Evolutionary conservation across 2,329 filamentous ascomycete species (phyloP), one percentile per base, ranked within the genome.

Genomic region (Penicillium sp.): DNA sequence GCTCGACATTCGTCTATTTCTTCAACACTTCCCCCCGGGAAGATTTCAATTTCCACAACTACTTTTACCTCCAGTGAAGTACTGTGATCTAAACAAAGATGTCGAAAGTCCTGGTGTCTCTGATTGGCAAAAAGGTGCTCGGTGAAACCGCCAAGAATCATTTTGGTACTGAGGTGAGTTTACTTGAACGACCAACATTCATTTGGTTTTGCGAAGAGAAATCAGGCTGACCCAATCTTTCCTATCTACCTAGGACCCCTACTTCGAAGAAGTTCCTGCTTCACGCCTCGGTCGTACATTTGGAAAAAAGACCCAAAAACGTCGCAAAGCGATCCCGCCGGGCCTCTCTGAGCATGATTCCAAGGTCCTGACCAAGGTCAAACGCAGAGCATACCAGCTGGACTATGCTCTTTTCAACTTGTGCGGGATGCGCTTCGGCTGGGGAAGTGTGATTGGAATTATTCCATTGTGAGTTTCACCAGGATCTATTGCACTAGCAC

Each of bases 391-490:
- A 35, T 96, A 96, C 76, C 83, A 86, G 38, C 84, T 97, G 27
- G 94, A 97, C 75, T 89, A 91, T 80, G 85, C 84, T 55, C 83
- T 96, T 6, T 96, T 93, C 79, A 92, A 85, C 69, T 85, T 91
- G 70, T 85, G 89, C 63, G 91, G 92, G 43, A 83, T 96, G 58
- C 85, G 88, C 57, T 93, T 97, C 70, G 94, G 94, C 54, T 97
- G 92, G 91, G 86, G 90, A 51, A 89, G 88, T 66, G 84, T 96
- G 57, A 90, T 97, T 67, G 94, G 88, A 15, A 72, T 97, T 8
- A 75, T 97, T 54, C 94, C 94, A 66, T 85, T 85, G 84, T 91
- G 82, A 82, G 89, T 83, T n/a, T 6, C 15, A 55, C n/a, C 23
- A 33, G 38, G 1, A 38, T 19, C 3, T 43, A 45, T 31, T 19